A percentile compares a stretch with the other conserved stretches of the same genome.
phyloP scores from a whole-genome alignment of 257 asterid genomes.

The Nicotiana noctiflora region DNA sequence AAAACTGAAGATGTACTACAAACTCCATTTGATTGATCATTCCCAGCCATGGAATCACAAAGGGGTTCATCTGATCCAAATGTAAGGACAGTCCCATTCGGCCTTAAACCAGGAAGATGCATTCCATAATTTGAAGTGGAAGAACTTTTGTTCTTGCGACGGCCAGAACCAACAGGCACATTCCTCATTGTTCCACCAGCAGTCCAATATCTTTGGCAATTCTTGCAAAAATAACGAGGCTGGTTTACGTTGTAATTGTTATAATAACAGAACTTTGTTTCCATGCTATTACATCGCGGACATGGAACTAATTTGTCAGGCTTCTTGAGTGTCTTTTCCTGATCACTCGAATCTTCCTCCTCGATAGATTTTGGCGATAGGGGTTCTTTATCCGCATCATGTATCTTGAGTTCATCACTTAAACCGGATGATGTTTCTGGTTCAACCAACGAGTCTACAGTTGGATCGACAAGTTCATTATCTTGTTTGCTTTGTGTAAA shows the following conservation, averaged over 20 bases:
- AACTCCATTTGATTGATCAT: constrained; percentile 24
- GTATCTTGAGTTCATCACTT: constrained; percentile 20
- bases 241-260: constrained; percentile 86
- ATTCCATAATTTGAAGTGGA: constrained; percentile 30
- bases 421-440: constrained; percentile 33
- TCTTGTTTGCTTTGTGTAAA: constrained; percentile 15
- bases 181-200: constrained; percentile 85
- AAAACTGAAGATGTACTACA: constrained; percentile 17
- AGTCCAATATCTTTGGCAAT: constrained; percentile 89
- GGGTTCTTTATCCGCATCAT: constrained; percentile 19
- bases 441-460: constrained; percentile 23
- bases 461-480: constrained; percentile 9
- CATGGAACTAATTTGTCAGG: constrained; percentile 78
- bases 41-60: constrained; percentile 1
- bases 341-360: constrained; percentile 26
- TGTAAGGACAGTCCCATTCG: constrained; percentile 33
- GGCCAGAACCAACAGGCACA: constrained; percentile 84
- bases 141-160: constrained; percentile 55
- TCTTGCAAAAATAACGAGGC: constrained; percentile 80
- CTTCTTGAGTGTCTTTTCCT: constrained; percentile 45
- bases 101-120: constrained; percentile 20
- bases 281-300: constrained; percentile 83
- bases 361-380: constrained; percentile 13
- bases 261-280: constrained; percentile 84
- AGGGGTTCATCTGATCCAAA: constrained; percentile 34